Conservation (phyloP, 768 basidiomycete genomes). For the Kwoniella sp. region DNA sequence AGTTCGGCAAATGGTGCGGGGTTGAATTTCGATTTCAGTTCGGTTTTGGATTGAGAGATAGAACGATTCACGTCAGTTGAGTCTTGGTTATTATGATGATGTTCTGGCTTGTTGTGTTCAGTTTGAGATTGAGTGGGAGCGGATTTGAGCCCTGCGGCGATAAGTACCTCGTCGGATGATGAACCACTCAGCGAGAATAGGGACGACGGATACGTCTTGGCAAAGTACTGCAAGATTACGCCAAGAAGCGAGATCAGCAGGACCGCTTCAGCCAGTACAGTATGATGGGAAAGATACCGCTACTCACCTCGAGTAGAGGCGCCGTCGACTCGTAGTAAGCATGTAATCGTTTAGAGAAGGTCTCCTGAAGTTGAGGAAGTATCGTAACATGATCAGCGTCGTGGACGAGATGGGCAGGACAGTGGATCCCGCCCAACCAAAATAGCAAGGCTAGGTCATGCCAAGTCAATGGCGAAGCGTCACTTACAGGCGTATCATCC, state of each 20-base stretch:
- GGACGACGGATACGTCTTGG: slow-evolving; percentile 46
- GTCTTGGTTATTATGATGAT: slow-evolving; percentile 6
- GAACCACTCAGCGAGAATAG: slow-evolving; percentile 54
- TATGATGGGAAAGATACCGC: no score
- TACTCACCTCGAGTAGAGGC: slow-evolving; percentile 52
- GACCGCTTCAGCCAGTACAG: background rate
- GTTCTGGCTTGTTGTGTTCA: background rate
- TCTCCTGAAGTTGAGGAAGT: slow-evolving; percentile 37
- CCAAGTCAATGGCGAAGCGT: background rate
- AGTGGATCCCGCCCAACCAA: no score
- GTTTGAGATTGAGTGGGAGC: slow-evolving; percentile 7
- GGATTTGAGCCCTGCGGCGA: slow-evolving; percentile 31
- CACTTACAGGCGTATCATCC: slow-evolving; percentile 56
- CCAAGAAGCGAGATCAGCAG: background rate
- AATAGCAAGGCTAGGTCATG: background rate
- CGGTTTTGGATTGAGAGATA: background rate
- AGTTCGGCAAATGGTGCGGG: background rate
- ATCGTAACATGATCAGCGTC: background rate
- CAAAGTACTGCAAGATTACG: slow-evolving; percentile 45
- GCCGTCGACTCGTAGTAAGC: slow-evolving; percentile 56
- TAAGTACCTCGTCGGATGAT: slow-evolving; percentile 57
- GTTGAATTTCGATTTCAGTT: background rate
- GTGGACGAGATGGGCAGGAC: background rate
- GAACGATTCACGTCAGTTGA: slow-evolving; percentile 19
- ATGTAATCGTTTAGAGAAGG: slow-evolving; percentile 54